phyloP scores from a whole-genome alignment of 2,329 filamentous ascomycete species.

The Fusarium abutilonis region DNA sequence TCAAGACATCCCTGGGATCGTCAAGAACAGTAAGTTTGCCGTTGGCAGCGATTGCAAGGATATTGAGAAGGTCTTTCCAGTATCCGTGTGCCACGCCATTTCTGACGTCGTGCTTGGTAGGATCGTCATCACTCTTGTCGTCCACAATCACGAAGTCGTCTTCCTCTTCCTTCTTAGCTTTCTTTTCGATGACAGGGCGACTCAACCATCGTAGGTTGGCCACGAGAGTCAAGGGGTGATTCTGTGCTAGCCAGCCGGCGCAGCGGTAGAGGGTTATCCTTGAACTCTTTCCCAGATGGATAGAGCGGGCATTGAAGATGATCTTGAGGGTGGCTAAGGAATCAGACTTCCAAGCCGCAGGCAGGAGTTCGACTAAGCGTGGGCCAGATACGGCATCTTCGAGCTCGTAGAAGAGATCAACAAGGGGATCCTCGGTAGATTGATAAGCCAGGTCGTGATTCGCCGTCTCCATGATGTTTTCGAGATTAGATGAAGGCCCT shows the following conservation, averaged over 20 bases:
- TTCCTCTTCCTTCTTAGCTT: conserved; percentile 52
- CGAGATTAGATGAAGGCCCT: conserved; percentile 31
- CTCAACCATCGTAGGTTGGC: conserved; percentile 65
- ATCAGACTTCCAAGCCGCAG: conserved; percentile 61
- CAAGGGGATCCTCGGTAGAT: conserved; percentile 57
- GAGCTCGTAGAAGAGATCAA: conserved; percentile 66
- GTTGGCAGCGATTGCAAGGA: conserved; percentile 63
- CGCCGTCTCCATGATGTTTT: conserved; percentile 62
- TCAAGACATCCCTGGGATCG: conserved; percentile 55
- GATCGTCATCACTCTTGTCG: conserved; percentile 51
- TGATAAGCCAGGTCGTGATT: conserved; percentile 61
- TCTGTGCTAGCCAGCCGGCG: conserved; percentile 64
- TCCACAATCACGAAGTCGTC: conserved; percentile 51
- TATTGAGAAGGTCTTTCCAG: conserved; percentile 70
- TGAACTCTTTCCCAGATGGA: conserved; percentile 66
- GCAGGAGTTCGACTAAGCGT: conserved; percentile 55
- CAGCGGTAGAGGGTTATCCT: conserved; percentile 60
- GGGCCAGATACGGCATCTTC: conserved; percentile 52
- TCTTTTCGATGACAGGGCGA: conserved; percentile 66
- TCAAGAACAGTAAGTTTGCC: conserved; percentile 55
- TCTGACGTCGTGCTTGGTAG: conserved; percentile 53
- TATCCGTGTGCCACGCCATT: conserved; percentile 66
- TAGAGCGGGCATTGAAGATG: conserved; percentile 69
- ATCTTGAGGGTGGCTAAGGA: conserved; percentile 63
- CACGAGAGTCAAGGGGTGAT: conserved; percentile 65